These are phyloP conservation scores for Lentinus brumalis DNA, from an alignment of 768 basidiomycete species.

Conservation along the genomic window DNA sequence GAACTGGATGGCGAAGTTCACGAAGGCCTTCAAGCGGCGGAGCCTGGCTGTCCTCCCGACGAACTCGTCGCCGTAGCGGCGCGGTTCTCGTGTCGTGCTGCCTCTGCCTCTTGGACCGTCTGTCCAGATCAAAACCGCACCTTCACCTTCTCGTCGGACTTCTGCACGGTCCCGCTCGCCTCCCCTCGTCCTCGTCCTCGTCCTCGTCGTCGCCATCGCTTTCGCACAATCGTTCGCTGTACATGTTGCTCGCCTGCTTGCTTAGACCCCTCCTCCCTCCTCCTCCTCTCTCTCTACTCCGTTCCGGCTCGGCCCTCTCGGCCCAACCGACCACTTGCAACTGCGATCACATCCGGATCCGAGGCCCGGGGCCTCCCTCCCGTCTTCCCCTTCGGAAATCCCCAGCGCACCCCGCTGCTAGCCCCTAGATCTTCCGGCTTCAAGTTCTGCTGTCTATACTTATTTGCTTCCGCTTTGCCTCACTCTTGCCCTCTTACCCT, in stretches of 20 bases:
- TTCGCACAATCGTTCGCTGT: slow-evolving; percentile 15
- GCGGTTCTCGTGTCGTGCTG: background rate
- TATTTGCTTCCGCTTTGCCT: background rate
- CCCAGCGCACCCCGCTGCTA: background rate
- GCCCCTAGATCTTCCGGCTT: background rate
- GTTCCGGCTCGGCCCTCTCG: background rate
- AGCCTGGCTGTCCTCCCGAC: slow-evolving; percentile 24
- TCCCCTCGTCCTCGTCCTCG: background rate
- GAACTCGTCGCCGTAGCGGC: slow-evolving; percentile 11
- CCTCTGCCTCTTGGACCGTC: background rate
- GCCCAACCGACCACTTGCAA: too few species aligned
- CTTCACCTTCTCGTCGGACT: background rate
- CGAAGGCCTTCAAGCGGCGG: slow-evolving; percentile 22
- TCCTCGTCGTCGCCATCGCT: background rate
- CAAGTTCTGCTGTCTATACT: background rate
- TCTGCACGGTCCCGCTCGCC: background rate
- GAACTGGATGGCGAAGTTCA: slow-evolving; percentile 26
- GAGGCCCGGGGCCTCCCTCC: background rate
- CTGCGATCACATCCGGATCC: too few species aligned
- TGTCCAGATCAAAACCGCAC: too few species aligned
- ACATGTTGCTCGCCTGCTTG: slow-evolving; percentile 12
- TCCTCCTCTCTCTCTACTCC: background rate
- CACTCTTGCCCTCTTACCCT: background rate
- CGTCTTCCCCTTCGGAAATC: background rate
- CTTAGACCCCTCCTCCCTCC: background rate